Base-by-base conservation (phyloP, 2,329 filamentous ascomycete species). In the Xylariaceae sp. region DNA sequence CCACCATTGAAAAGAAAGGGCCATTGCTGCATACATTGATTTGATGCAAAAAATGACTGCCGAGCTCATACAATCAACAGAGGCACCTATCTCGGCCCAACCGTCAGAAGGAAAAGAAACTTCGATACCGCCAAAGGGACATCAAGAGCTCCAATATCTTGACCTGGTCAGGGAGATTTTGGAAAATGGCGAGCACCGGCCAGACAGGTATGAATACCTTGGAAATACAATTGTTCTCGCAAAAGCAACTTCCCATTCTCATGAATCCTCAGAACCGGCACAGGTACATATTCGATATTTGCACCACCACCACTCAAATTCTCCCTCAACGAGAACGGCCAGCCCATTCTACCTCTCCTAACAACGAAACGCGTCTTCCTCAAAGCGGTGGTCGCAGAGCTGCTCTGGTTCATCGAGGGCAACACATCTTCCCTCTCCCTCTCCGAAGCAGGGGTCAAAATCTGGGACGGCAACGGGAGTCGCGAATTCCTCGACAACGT, bases 291-390 rank as follows among this genome's bases (percentile, higher is more conserved):
- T 64, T 90, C 90, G 10, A 78, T 97, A 58, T 96, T 96, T 62
- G 92, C 90, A 2, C 92, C 94, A 1, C 78, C 81, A 1, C 89
- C 90, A 32, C 80, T 97, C 43, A 91, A 90, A 65, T 99, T 97
- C 77, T 77, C 79, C 40, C 87, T 99, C 56, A 87, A 86, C 55
- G 77, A 81, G 54, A 64, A 74, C 51, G 76, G 75, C 52, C 62
- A 61, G 1, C 84, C 86, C 2, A 77, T 96, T 60, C 81, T 99
- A 17, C 94, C 94, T 19, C 89, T 99, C 59, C 85, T 99, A 15
- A 99, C 94, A 5, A 99, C 94, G 2, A 99, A 99, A 70, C 90
- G 94, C 59, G 94, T 99, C 61, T 97, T 96, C 72, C 81, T 89
- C 31, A 87, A 89, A 53, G 92, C 91, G 61, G 87, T 99, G 44